A percentile compares a stretch with the other conserved stretches of the same genome.
phyloP scores from a whole-genome alignment of 2,329 filamentous ascomycete species.

The Ophiostoma perfectum region DNA sequence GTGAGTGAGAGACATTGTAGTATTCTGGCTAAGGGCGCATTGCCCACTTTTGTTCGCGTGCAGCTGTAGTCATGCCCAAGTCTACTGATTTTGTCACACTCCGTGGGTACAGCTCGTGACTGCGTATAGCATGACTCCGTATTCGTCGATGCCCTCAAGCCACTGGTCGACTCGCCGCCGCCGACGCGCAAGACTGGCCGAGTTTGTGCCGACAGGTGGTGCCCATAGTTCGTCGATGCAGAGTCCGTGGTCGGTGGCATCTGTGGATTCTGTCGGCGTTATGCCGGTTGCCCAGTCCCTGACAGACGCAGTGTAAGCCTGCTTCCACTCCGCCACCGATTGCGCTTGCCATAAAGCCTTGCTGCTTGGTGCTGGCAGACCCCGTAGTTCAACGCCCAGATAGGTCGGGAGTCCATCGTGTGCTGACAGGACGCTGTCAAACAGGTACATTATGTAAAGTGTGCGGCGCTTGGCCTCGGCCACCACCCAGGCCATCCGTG shows the following conservation, averaged over 20 bases:
- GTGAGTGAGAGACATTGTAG: too few relatives aligned
- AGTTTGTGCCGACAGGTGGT: conserved; percentile 32
- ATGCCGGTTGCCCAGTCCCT: too few relatives aligned
- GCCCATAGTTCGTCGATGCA: conserved; percentile 50
- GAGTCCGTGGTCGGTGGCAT: background rate
- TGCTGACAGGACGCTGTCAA: conserved; percentile 45
- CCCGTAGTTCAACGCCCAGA: conserved; percentile 28
- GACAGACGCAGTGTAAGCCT: background rate
- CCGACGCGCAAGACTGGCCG: conserved; percentile 29
- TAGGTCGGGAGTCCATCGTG: conserved; percentile 43
- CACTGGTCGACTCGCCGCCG: conserved; percentile 41
- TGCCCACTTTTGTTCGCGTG: too few relatives aligned
- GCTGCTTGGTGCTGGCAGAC: background rate
- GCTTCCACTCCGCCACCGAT: background rate
- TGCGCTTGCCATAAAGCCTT: background rate
- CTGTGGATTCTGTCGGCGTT: background rate
- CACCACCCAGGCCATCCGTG: conserved; percentile 51
- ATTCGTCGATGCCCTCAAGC: conserved; percentile 48
- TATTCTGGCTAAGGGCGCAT: too few relatives aligned
- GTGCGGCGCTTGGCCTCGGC: conserved; percentile 49
- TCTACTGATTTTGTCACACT: too few relatives aligned
- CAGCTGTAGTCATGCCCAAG: too few relatives aligned
- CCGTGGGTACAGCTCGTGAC: conserved; percentile 43
- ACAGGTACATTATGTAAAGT: conserved; percentile 48
- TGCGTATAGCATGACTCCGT: conserved; percentile 49